Conservation (phyloP, 371 early-diverging fungal species). For the Mortierella sp. region DNA sequence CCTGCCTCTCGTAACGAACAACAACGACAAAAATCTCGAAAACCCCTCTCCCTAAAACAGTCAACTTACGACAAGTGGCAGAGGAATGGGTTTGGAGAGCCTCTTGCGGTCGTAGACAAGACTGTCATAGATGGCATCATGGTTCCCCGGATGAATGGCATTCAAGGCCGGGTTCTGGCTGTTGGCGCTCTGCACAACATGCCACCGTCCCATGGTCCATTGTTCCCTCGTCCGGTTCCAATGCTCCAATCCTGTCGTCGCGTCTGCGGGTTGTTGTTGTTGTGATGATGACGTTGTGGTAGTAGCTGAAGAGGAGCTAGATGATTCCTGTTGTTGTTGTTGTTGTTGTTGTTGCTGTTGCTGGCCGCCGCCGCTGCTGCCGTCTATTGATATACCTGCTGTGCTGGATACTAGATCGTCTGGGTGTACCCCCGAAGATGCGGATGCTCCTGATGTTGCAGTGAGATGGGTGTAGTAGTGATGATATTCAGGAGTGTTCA, state of each 20-base stretch:
- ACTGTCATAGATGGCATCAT: slow-evolving; percentile 53
- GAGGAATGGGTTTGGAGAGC: slow-evolving; percentile 52
- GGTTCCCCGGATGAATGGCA: slow-evolving; percentile 35
- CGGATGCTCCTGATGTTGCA: neutral
- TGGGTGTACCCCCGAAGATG: neutral
- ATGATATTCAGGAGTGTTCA: slow-evolving; percentile 43
- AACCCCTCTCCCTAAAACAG: too few species aligned
- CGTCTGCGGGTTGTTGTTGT: neutral
- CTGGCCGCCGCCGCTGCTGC: neutral
- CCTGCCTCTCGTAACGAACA: neutral
- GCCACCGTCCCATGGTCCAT: slow-evolving; percentile 56
- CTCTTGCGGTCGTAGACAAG: slow-evolving; percentile 49
- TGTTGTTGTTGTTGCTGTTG: neutral
- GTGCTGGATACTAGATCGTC: neutral
- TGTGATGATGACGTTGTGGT: neutral
- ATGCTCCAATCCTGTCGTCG: slow-evolving; percentile 49
- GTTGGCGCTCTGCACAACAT: slow-evolving; percentile 38
- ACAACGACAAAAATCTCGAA: neutral
- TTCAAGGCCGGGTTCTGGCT: slow-evolving; percentile 46
- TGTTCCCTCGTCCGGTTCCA: slow-evolving; percentile 57
- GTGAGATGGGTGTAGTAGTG: slow-evolving; percentile 17
- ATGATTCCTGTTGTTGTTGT: neutral
- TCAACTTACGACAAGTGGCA: slow-evolving; percentile 53
- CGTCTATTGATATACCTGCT: neutral
- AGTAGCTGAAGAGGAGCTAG: neutral